These are phyloP conservation scores for Hericium rajendrae DNA, from an alignment of 768 basidiomycete species.

Conservation along the genomic window DNA sequence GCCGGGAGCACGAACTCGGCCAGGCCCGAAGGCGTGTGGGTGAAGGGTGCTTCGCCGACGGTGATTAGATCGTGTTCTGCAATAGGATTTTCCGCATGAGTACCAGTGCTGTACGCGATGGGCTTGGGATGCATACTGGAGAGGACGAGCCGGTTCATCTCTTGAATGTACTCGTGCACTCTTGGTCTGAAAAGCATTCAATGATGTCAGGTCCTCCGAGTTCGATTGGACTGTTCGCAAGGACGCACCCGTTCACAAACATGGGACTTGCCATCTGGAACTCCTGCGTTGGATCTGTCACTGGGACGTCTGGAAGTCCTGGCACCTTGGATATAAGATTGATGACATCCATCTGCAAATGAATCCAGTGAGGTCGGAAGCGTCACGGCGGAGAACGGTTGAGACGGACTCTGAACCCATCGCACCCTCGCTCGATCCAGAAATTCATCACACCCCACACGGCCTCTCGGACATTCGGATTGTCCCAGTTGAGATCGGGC, in stretches of 20 bases:
- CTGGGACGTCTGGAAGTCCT: slow-evolving; percentile 57
- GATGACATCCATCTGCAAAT: slow-evolving; percentile 56
- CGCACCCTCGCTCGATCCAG: slow-evolving; percentile 67
- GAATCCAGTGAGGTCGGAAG: not conserved
- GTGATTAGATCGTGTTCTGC: slow-evolving; percentile 51
- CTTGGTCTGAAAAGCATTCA: slow-evolving; percentile 34
- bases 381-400: not conserved
- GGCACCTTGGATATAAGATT: slow-evolving; percentile 55
- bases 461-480: slow-evolving; percentile 40
- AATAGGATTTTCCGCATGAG: not conserved
- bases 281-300: slow-evolving; percentile 38
- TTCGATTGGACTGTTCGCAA: not conserved
- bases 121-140: slow-evolving; percentile 32
- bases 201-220: not conserved
- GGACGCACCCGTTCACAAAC: slow-evolving; percentile 48
- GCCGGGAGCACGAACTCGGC: slow-evolving; percentile 46
- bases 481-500: slow-evolving; percentile 75
- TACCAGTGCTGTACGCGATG: not conserved
- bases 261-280: slow-evolving; percentile 45
- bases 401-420: slow-evolving; percentile 58
- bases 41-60: slow-evolving; percentile 56
- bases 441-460: slow-evolving; percentile 60
- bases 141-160: slow-evolving; percentile 56
- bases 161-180: slow-evolving; percentile 57
- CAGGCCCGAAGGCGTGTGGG: slow-evolving; percentile 39